Conservation (phyloP, 345 rosid genomes). For the Rhodamnia rubescens region DNA sequence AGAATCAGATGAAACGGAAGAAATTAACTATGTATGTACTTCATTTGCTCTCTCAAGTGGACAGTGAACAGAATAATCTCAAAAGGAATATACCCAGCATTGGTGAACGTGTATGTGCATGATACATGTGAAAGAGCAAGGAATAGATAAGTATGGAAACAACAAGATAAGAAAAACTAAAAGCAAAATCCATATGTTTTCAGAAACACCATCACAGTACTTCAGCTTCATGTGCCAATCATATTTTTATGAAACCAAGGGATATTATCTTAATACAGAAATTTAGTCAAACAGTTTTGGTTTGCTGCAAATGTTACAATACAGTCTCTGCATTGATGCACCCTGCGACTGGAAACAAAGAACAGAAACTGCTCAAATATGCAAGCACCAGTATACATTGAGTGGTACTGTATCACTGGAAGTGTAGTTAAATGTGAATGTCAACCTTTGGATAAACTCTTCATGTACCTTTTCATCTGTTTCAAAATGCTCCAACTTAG, state of each 20-base stretch:
- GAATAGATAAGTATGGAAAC: background rate
- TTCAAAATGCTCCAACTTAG: constrained; percentile 93
- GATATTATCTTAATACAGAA: background rate
- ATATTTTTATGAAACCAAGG: background rate
- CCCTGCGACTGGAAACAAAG: background rate
- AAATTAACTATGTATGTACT: background rate
- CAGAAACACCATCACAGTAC: background rate
- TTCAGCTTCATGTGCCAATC: background rate
- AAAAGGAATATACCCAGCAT: background rate
- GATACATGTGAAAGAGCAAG: background rate
- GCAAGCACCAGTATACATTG: background rate
- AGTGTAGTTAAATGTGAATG: background rate
- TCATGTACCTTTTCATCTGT: constrained; percentile 75
- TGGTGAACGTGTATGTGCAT: background rate
- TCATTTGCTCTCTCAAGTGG: background rate
- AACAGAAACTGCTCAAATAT: background rate
- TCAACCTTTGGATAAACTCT: background rate
- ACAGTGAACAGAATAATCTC: background rate
- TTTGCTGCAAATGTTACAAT: background rate
- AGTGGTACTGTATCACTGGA: background rate
- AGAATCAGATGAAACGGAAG: constrained; percentile 1
- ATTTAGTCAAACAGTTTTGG: background rate
- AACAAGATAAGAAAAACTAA: background rate
- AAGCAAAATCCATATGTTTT: background rate
- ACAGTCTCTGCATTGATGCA: background rate